Conservation (phyloP, 768 basidiomycete species). For the Amanita jacksonii region DNA sequence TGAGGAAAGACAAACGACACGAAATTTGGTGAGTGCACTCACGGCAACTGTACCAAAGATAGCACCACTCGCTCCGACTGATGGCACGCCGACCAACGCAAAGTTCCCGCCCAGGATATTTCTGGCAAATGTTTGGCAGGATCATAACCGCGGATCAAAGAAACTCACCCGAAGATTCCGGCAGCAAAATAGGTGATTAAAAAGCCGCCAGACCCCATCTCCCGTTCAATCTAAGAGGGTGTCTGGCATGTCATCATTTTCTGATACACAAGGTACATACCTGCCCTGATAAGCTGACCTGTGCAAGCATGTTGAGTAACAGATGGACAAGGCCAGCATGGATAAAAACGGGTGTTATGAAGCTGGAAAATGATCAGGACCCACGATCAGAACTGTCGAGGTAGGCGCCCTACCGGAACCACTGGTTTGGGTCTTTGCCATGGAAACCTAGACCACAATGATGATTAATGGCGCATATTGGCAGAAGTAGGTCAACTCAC, state of each 20-base stretch:
- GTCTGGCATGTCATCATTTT: neutral
- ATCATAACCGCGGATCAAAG: too few relatives aligned
- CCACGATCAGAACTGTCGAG: neutral
- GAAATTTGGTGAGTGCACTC: constrained; percentile 13
- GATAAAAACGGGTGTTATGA: constrained; percentile 82
- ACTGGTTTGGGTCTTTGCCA: constrained; percentile 33
- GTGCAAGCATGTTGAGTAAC: constrained; percentile 83
- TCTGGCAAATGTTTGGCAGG: too few relatives aligned
- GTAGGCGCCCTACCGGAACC: constrained; percentile 29
- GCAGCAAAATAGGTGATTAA: constrained; percentile 80
- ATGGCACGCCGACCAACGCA: constrained; percentile 77
- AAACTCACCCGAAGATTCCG: constrained; percentile 81
- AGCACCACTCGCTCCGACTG: constrained; percentile 87
- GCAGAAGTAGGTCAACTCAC: constrained; percentile 26
- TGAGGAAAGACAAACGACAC: neutral
- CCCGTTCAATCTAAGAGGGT: constrained; percentile 63
- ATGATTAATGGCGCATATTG: neutral
- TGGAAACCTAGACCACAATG: constrained; percentile 26
- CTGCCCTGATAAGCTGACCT: constrained; percentile 69
- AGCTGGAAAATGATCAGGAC: constrained; percentile 32
- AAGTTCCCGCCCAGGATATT: constrained; percentile 93
- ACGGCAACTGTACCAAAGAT: constrained; percentile 84
- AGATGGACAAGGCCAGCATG: constrained; percentile 97
- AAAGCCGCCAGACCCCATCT: constrained; percentile 87
- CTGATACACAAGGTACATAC: constrained; percentile 24